Base-by-base conservation (phyloP, 495 filamentous ascomycete species). In the Hypomontagnella monticulosa region DNA sequence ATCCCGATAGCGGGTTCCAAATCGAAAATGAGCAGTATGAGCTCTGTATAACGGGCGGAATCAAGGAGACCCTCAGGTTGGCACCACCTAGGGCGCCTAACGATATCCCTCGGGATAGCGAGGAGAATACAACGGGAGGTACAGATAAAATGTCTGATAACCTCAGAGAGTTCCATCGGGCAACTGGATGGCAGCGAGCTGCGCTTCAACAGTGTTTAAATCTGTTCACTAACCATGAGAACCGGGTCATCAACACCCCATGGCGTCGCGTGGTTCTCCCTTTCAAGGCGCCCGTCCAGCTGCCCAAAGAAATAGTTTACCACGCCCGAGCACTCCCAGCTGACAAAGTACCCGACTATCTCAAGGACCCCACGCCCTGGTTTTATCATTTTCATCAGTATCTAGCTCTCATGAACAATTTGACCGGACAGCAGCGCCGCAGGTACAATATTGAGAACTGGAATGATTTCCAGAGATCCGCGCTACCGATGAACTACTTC, bases 191-290 rank as follows among this genome's bases (percentile, higher is more conserved):
- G 64, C 72, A 75, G 15, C 72, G 80, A 34, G 78, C 76, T 4
- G 79, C 72, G 11, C 66, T 82, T 16, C 77, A 80, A 37, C 71
- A 73, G 19, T 71, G 71, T 40, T 68, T 81, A 14, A 76, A 75
- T 11, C 27, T 51, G 10, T 70, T 74, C 14, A 54, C 52, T 4
- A 70, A 20, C 52, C 51, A 57, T 9, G 59, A 75, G 48, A 62
- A 67, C 37, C 62, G 66, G 50, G 46, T 50, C 4, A 50, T 67
- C 36, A 66, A 71, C 34, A 66, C 65, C 0, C 75, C 67, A 2
- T 69, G 64, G 60, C 71, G 69, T 15, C 70, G 66, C 9, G 63
- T 73, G 4, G 62, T 76, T 15, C 53, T 80, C 0, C 78, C 78
- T 37, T 63, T 67, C 43, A 57, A 42, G 8, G 56, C 66, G 27